Percentiles rank a stretch among this genome's conserved stretches.
phyloP scores from a whole-genome alignment of 345 rosid species.

The Psidium guajava region DNA sequence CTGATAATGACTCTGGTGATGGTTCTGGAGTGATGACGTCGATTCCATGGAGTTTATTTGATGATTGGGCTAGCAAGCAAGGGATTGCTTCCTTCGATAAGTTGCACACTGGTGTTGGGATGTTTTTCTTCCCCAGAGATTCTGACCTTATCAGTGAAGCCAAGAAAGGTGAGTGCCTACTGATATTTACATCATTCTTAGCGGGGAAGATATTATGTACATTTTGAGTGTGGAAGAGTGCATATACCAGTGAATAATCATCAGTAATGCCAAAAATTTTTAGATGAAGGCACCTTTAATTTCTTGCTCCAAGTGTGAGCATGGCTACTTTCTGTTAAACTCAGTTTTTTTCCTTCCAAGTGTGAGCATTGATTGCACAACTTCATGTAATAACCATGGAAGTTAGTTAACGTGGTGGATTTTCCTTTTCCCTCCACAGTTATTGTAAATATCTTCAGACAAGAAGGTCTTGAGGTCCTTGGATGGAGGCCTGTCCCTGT shows the following conservation, averaged over 20 bases:
- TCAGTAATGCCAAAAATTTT: background rate
- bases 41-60: conserved; percentile 86
- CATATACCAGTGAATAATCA: background rate
- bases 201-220: background rate
- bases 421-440: conserved; percentile 30
- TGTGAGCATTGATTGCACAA: background rate
- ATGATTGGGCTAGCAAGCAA: conserved; percentile 66
- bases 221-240: background rate
- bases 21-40: conserved; percentile 97
- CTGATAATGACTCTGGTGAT: conserved; percentile 97
- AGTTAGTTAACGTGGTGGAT: conserved; percentile 3
- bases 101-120: conserved; percentile 89
- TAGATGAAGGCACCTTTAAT: background rate
- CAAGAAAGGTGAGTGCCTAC: conserved; percentile 47
- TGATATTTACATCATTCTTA: background rate
- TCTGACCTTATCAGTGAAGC: conserved; percentile 52
- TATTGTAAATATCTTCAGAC: conserved; percentile 60
- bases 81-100: conserved; percentile 72
- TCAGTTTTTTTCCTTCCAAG: background rate
- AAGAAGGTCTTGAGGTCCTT: conserved; percentile 93
- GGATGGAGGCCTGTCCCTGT: conserved; percentile 98
- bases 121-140: conserved; percentile 81
- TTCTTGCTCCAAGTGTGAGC: background rate
- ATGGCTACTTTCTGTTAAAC: background rate
- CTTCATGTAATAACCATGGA: background rate